Conservation (phyloP, 2,329 filamentous ascomycete species). For the Thielaviopsis populi region DNA sequence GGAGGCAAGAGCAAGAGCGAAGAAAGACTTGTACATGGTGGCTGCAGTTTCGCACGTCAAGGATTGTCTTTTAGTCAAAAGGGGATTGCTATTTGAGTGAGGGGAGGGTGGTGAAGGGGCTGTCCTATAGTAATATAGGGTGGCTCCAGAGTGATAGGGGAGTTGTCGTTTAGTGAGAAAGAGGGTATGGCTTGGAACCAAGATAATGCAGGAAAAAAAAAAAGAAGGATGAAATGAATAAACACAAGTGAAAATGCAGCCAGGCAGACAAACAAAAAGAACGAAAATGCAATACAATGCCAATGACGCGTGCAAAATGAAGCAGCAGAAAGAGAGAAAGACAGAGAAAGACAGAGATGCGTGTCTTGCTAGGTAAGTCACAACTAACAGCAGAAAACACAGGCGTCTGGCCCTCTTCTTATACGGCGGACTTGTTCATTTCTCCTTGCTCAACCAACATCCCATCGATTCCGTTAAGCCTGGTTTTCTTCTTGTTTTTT, state of each 20-base stretch:
- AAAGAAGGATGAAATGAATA: not conserved
- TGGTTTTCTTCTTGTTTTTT: not conserved
- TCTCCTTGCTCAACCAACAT: not conserved
- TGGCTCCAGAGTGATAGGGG: not conserved
- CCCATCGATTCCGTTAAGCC: not conserved
- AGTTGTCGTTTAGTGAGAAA: not conserved
- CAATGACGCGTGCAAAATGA: not conserved
- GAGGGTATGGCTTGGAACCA: not conserved
- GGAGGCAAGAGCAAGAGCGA: constrained; percentile 11
- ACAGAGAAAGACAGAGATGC: not conserved
- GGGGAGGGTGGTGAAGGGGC: not conserved
- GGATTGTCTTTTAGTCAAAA: not conserved
- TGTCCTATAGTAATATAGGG: not conserved
- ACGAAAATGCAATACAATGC: not conserved
- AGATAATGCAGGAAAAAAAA: not conserved
- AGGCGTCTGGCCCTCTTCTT: not conserved
- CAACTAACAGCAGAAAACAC: not conserved
- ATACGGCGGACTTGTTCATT: not conserved
- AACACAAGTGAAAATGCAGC: not conserved
- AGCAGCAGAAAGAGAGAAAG: not conserved
- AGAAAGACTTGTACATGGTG: constrained; percentile 10
- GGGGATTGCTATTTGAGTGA: not conserved
- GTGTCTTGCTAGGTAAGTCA: not conserved
- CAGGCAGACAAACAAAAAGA: not conserved
- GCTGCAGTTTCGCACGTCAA: not conserved